Evolutionary conservation across 345 rosid species (phyloP), one percentile per base, ranked within the genome.

Genomic region (Sonneratia caseolaris): DNA sequence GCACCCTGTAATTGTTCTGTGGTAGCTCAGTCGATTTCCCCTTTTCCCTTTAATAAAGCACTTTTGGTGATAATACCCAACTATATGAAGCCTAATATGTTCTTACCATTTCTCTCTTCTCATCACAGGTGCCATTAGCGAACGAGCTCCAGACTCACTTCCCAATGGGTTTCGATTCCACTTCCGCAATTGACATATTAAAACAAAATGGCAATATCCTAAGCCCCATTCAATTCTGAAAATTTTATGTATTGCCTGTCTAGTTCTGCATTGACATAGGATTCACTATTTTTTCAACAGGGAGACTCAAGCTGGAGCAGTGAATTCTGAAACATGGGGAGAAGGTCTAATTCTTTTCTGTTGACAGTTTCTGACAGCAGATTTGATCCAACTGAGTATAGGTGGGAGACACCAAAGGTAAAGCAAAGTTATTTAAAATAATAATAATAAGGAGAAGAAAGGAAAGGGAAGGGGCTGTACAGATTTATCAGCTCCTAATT

Each of bases 151-250:
- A 88, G 62, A 86, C 72, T 80, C 85, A 88, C 69, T 85, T 82
- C 79, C 92, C 87, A 71, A 87, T 90, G 95, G 96, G 93, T 37
- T 86, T 80, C 14, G 85, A 89, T 74, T 78, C 93, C 72, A 81
- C 77, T 79, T 82, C 96, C 22, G 86, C 86, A 43, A 76, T 82
- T 22, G 82, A 86, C 74, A 72, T 76, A 77, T 82, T 85, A 80
- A 86, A 90, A 81, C 84, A 84, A 64, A 86, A 81, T 74, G 91
- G 93, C 84, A 84, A 80, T 76, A 37, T 66, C 40, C 75, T 42
- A n/a, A 71, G 24, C 19, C 27, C 38, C 66, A 27, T 27, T 62
- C 18, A 32, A 27, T 32, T 47, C 27, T 35, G 37, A 32, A 27
- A 8, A 27, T 35, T 32, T 62, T 7, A 13, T 35, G 62, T 21